Conservation (phyloP, 129 eudicot species). For the Ambrosia artemisiifolia region DNA sequence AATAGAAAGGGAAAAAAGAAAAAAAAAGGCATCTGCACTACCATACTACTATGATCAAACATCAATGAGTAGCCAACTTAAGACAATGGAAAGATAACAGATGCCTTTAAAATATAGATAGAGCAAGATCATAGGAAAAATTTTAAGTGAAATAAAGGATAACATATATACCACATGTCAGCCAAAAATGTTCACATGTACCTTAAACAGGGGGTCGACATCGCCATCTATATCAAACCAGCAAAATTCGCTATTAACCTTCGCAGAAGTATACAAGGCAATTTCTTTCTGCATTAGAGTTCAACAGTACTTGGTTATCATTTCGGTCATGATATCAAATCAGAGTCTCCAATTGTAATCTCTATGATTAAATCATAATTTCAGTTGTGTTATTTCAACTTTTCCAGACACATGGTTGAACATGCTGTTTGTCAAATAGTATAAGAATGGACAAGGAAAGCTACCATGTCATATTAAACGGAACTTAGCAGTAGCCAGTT, state of each 20-base stretch:
- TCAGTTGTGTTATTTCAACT: background rate
- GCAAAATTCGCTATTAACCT: conserved; percentile 75
- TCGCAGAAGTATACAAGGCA: conserved; percentile 90
- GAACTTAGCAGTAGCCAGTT: too few relatives aligned
- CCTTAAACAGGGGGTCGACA: conserved; percentile 93
- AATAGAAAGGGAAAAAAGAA: background rate
- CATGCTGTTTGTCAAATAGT: conserved; percentile 5
- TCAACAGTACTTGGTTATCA: conserved; percentile 7
- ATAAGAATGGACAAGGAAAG: conserved; percentile 2
- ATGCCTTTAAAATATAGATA: conserved; percentile 4
- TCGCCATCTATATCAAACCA: conserved; percentile 98
- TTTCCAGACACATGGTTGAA: background rate
- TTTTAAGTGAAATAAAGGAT: background rate
- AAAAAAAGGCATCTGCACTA: background rate
- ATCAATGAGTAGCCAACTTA: background rate
- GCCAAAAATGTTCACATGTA: conserved; percentile 25
- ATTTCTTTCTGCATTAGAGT: conserved; percentile 84
- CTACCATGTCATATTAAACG: too few relatives aligned
- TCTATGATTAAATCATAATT: background rate
- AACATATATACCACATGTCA: background rate
- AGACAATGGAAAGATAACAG: background rate
- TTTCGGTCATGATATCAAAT: background rate
- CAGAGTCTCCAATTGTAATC: background rate
- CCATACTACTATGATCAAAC: background rate
- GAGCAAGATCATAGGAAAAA: background rate